A percentile compares a stretch with the other conserved stretches of the same genome.
phyloP scores from a whole-genome alignment of 768 basidiomycete genomes.

The Lentinula lateritia region DNA sequence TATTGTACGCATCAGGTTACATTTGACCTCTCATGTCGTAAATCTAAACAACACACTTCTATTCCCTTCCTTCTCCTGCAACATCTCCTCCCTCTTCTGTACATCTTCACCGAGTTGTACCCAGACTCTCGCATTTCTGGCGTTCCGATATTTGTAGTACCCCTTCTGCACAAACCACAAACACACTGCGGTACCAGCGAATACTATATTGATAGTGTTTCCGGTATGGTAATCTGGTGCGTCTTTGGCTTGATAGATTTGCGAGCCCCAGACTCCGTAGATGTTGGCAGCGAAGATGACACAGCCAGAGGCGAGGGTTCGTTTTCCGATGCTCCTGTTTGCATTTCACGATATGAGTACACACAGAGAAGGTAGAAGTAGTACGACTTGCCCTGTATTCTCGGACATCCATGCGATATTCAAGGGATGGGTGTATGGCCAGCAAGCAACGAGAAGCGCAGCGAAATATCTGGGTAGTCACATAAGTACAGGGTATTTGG shows the following conservation, averaged over 20 bases:
- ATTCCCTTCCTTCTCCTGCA: slow-evolving; percentile 26
- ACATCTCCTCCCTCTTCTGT: slow-evolving; percentile 18
- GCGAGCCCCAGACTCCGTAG: slow-evolving; percentile 22
- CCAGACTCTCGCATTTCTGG: slow-evolving; percentile 13
- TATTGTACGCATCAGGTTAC: too few relatives aligned
- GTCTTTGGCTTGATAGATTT: slow-evolving; percentile 33
- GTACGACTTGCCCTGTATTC: slow-evolving; percentile 24
- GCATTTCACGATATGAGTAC: background rate
- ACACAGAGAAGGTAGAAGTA: background rate
- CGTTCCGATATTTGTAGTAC: slow-evolving; percentile 11
- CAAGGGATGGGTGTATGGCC: slow-evolving; percentile 33
- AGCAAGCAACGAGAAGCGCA: slow-evolving; percentile 27
- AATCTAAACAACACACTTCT: slow-evolving; percentile 27
- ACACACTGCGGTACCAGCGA: background rate
- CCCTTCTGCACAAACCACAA: slow-evolving; percentile 13
- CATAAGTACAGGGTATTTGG: background rate
- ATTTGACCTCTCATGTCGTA: slow-evolving; percentile 22
- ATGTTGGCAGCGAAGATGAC: slow-evolving; percentile 28
- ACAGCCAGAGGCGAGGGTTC: slow-evolving; percentile 29
- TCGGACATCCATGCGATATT: slow-evolving; percentile 37
- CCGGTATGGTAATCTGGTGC: slow-evolving; percentile 28
- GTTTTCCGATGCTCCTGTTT: slow-evolving; percentile 25
- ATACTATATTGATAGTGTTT: slow-evolving; percentile 13
- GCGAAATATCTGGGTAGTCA: slow-evolving; percentile 20
- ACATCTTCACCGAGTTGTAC: slow-evolving; percentile 18